Evolutionary conservation across 352 stramenopile species (phyloP).

Genomic region (Globisporangium irregulare): DNA sequence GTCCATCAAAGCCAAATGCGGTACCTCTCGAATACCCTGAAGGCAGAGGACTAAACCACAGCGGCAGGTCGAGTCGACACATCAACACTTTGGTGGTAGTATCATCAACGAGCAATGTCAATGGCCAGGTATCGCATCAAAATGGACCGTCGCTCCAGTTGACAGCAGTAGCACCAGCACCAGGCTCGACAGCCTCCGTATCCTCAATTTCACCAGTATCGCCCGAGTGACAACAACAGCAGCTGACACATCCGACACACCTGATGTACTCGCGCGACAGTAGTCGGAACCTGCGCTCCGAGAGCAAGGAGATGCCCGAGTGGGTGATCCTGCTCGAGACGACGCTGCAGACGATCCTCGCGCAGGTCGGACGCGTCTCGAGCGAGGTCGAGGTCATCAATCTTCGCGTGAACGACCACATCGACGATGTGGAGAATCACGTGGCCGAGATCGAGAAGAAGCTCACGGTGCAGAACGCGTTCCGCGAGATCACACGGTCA

Average conservation of each 20-base stretch:
- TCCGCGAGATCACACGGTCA: constrained; percentile 39
- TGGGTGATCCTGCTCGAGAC: constrained; percentile 52
- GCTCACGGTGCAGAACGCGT: constrained; percentile 41
- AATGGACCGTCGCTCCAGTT: neutral
- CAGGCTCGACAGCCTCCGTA: constrained; percentile 6
- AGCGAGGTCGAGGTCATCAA: constrained; percentile 55
- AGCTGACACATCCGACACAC: neutral
- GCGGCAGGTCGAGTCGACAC: neutral
- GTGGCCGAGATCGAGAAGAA: constrained; percentile 48
- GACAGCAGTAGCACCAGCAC: constrained; percentile 1
- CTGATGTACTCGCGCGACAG: neutral
- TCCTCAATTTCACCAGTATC: neutral
- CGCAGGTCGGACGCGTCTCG: constrained; percentile 49
- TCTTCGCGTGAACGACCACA: constrained; percentile 36
- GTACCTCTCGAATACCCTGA: neutral
- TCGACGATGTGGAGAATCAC: constrained; percentile 35
- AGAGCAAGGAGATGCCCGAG: constrained; percentile 26
- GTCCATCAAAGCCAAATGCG: neutral
- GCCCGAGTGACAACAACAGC: neutral
- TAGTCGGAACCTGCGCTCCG: constrained; percentile 8
- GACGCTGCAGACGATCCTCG: constrained; percentile 52
- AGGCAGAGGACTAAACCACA: neutral
- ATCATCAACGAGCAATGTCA: neutral
- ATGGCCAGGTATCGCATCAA: neutral
- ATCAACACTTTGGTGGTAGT: neutral